phyloP scores from a whole-genome alignment of 257 asterid species.

The Datura wrightii region DNA sequence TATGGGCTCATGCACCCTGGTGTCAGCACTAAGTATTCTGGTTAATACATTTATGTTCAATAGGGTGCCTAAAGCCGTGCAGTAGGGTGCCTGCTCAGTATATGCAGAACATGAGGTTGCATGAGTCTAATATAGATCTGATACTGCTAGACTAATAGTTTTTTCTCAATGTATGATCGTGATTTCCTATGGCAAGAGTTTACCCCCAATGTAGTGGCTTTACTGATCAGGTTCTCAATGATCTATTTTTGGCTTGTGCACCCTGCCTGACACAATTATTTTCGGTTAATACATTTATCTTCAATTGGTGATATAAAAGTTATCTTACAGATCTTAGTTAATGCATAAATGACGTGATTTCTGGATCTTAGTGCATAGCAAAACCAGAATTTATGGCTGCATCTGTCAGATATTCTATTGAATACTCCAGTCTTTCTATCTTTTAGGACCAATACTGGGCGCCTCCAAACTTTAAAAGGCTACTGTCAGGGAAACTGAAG shows the following conservation, averaged over 20 bases:
- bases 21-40: background rate
- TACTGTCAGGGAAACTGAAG: slow-evolving; percentile 55
- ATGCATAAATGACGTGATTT: slow-evolving; percentile 12
- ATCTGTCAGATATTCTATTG: slow-evolving; percentile 6
- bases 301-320: background rate
- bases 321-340: background rate
- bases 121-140: slow-evolving; percentile 15
- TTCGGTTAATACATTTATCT: background rate
- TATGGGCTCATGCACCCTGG: slow-evolving; percentile 18
- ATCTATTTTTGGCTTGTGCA: background rate
- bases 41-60: slow-evolving; percentile 10
- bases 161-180: slow-evolving; percentile 16
- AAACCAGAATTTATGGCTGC: background rate
- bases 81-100: slow-evolving; percentile 17
- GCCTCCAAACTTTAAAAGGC: slow-evolving; percentile 61
- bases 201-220: background rate
- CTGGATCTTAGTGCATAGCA: background rate
- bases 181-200: background rate
- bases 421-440: background rate
- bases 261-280: background rate
- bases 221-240: slow-evolving; percentile 14
- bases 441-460: slow-evolving; percentile 62
- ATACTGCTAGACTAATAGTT: background rate
- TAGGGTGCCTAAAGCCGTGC: background rate
- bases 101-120: slow-evolving; percentile 11